Conservation (phyloP, 2,329 filamentous ascomycete species). For the Aaosphaeria arxii region DNA sequence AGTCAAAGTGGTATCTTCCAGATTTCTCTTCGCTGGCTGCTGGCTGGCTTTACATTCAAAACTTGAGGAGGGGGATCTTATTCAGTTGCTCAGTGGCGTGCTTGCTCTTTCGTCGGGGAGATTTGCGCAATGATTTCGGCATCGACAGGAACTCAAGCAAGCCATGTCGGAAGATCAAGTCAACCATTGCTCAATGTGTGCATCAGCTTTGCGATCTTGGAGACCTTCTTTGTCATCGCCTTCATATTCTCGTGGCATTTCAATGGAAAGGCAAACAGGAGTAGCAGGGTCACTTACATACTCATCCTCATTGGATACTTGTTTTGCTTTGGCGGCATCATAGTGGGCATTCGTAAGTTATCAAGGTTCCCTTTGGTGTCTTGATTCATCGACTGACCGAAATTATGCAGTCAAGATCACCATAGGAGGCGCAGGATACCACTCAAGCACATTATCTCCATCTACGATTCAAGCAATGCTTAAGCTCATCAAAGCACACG, state of each 20-base stretch:
- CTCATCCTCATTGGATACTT: constrained; percentile 13
- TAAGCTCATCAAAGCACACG: constrained; percentile 11
- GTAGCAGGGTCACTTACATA: constrained; percentile 6
- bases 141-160: not conserved
- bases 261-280: constrained; percentile 11
- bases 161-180: constrained; percentile 1
- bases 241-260: constrained; percentile 18
- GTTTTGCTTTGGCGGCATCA: constrained; percentile 13
- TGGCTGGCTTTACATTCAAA: no score
- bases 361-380: not conserved
- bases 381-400: constrained; percentile 1
- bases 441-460: constrained; percentile 6
- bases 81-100: no score
- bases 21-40: no score
- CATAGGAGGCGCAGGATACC: constrained; percentile 14
- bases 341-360: constrained; percentile 14
- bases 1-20: no score
- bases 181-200: constrained; percentile 15
- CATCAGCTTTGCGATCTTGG: constrained; percentile 16
- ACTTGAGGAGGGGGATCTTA: no score
- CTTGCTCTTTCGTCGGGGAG: no score
- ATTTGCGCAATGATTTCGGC: constrained; percentile 1
- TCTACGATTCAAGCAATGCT: constrained; percentile 9
- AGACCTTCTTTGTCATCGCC: constrained; percentile 14
- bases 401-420: constrained; percentile 12